Base-by-base conservation (phyloP, 352 stramenopile genomes). In the Phytophthora tentaculata region DNA sequence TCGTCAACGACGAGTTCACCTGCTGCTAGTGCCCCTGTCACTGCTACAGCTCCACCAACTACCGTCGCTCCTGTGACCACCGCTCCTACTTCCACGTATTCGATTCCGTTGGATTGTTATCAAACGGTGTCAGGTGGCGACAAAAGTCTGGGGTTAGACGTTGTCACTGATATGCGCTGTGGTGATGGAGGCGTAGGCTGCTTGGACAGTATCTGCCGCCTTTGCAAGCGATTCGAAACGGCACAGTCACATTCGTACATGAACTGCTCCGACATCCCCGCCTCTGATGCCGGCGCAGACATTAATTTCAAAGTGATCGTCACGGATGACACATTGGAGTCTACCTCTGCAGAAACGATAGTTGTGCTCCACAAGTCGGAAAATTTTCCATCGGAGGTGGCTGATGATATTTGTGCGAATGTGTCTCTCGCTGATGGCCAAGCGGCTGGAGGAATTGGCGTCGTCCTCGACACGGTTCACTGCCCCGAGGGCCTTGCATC, bases 111-210 rank as follows among this genome's bases (percentile, higher is more conserved):
- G 22, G 23, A 65, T 51, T 76, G 69, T 24, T 73, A 44, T 19
- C 58, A 63, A 56, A 70, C 47, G 3, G 69, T 32, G 24, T 73
- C 69, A 2, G 58, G 6, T 56, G 69, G 69, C 0, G 69, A 76
- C 45, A 71, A 67, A 41, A 57, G 20, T 29, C 7, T 73, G 6
- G 69, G 70, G 1, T 53, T 77, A 14, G 56, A 66, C n/a, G 67
- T 80, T 2, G 61, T 77, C 14, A 69, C 69, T 7, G 73, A 80
- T 14, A 64, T 76, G 7, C 64, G 68, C 12, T 80, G 73, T 35
- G 66, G 69, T 56, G 73, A 80, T 19, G 60, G 65, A 17, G 73
- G 73, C 17, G 58, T 77, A 22, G 73, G 73, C 13, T 80, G 73
- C 37, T 28, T 80, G 5, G 57, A 66, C 39, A 59, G 53, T 35